Conservation (phyloP, 2,329 filamentous ascomycete genomes). For the Graphium sp. region DNA sequence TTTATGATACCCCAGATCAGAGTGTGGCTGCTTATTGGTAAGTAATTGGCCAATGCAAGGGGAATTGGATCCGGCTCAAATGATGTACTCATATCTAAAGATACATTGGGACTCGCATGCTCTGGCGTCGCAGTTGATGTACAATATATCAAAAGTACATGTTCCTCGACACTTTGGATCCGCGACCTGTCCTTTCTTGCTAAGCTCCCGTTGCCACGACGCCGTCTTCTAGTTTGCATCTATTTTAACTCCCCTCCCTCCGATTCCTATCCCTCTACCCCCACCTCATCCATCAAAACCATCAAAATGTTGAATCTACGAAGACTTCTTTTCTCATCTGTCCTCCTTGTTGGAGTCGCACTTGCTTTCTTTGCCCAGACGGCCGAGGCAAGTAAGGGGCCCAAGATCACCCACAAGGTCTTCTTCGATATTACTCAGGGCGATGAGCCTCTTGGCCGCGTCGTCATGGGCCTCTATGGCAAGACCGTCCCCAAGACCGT, state of each 20-base stretch:
- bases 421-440: slow-evolving; percentile 73
- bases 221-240: slow-evolving; percentile 6
- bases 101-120: too few relatives aligned
- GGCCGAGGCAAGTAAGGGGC: slow-evolving; percentile 63
- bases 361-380: slow-evolving; percentile 63
- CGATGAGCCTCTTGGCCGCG: slow-evolving; percentile 54
- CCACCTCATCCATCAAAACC: slow-evolving; percentile 1
- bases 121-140: too few relatives aligned
- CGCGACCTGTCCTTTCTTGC: slow-evolving; percentile 1
- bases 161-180: too few relatives aligned
- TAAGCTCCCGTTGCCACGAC: slow-evolving; percentile 7
- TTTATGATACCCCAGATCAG: too few relatives aligned
- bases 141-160: too few relatives aligned
- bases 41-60: too few relatives aligned
- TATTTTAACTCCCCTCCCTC: slow-evolving; percentile 2
- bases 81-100: too few relatives aligned
- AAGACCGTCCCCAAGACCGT: slow-evolving; percentile 67
- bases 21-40: too few relatives aligned
- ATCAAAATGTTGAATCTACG: slow-evolving; percentile 58
- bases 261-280: too few relatives aligned
- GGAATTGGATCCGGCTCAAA: too few relatives aligned
- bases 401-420: slow-evolving; percentile 92
- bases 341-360: slow-evolving; percentile 60
- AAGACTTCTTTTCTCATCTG: slow-evolving; percentile 51
- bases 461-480: slow-evolving; percentile 73